phyloP scores from a whole-genome alignment of 768 basidiomycete species.

The Mrakia blollopis region DNA sequence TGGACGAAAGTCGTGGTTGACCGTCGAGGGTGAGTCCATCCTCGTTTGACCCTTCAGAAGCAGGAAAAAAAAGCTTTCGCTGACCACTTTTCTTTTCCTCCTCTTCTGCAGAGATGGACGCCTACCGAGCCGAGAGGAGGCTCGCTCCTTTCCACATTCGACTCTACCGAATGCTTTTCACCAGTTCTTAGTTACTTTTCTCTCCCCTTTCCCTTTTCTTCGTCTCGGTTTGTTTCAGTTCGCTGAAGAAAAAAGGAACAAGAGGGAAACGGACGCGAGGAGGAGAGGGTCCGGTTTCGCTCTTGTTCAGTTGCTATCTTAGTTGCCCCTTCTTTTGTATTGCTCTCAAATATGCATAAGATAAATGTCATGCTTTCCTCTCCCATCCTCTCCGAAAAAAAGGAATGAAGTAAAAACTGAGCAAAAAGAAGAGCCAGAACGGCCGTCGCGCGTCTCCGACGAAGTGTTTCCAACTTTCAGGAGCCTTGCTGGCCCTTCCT shows the following conservation, averaged over 20 bases:
- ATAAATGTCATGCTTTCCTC: too few relatives aligned
- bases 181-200: conserved; percentile 25
- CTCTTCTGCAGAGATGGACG: conserved; percentile 37
- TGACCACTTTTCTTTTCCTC: not conserved
- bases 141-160: conserved; percentile 39
- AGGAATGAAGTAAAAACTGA: too few relatives aligned
- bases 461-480: too few relatives aligned
- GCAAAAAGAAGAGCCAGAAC: too few relatives aligned
- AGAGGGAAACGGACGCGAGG: too few relatives aligned
- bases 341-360: not conserved
- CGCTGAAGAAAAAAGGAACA: not conserved
- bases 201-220: too few relatives aligned
- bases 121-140: conserved; percentile 38
- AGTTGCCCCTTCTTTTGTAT: not conserved
- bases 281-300: too few relatives aligned
- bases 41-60: too few relatives aligned
- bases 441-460: too few relatives aligned
- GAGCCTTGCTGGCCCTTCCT: too few relatives aligned
- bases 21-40: conserved; percentile 34
- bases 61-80: too few relatives aligned
- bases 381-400: too few relatives aligned
- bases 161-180: conserved; percentile 42
- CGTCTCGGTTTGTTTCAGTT: not conserved
- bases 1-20: conserved; percentile 43
- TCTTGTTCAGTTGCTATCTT: not conserved